These are phyloP conservation scores for Capsella rubella DNA, from an alignment of 441 rosid species.

Conservation along the genomic window DNA sequence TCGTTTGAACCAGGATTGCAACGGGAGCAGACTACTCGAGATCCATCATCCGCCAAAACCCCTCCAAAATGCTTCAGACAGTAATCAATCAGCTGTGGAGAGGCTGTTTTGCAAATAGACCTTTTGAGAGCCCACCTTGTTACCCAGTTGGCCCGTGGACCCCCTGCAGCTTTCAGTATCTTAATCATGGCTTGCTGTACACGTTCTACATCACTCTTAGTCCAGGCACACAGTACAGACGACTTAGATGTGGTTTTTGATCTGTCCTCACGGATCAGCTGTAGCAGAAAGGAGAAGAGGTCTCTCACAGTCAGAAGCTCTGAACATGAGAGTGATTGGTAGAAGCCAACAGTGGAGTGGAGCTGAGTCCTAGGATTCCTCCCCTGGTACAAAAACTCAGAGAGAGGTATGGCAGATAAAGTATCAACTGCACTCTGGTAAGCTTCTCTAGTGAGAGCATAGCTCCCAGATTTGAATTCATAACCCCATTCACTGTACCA, in stretches of 20 bases:
- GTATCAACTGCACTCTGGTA: conserved; percentile 55
- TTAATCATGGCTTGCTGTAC: conserved; percentile 60
- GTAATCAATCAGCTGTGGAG: conserved; percentile 68
- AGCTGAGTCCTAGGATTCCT: conserved; percentile 52
- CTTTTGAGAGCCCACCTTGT: conserved; percentile 65
- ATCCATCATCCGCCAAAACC: conserved; percentile 45
- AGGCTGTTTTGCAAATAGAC: conserved; percentile 54
- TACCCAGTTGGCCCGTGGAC: conserved; percentile 53
- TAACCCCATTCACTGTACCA: conserved; percentile 81
- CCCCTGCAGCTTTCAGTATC: conserved; percentile 52
- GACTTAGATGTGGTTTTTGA: conserved; percentile 14
- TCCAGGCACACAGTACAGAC: conserved; percentile 56
- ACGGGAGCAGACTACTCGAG: conserved; percentile 54
- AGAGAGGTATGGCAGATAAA: conserved; percentile 55
- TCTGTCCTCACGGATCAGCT: conserved; percentile 47
- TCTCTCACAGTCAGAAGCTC: conserved; percentile 62
- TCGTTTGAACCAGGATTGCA: conserved; percentile 52
- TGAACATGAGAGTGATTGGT: conserved; percentile 56
- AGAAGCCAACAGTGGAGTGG: conserved; percentile 56
- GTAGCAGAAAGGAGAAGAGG: conserved; percentile 60
- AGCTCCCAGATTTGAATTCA: conserved; percentile 65
- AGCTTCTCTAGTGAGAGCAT: conserved; percentile 60
- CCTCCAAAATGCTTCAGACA: conserved; percentile 70
- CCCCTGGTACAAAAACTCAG: conserved; percentile 52
- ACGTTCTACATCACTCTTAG: conserved; percentile 56